A percentile compares a stretch with the other conserved stretches of the same genome.
These are phyloP conservation scores for Lizanozyma gosingica DNA, from an alignment of 1,139 yeast species.

Conservation along the genomic window DNA sequence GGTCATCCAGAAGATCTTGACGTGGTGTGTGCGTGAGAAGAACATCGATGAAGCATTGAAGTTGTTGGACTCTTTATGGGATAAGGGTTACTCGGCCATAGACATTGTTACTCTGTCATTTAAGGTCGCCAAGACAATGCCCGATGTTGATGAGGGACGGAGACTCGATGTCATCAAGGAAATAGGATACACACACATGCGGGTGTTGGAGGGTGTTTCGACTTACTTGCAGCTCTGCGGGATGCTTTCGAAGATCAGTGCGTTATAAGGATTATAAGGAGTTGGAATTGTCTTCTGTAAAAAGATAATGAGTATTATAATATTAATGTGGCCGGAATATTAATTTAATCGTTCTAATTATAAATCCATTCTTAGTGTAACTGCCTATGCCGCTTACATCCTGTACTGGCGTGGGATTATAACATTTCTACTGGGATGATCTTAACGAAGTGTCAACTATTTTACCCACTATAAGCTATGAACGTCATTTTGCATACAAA, in stretches of 20 bases:
- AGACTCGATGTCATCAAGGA: slow-evolving; percentile 73
- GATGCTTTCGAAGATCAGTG: slow-evolving; percentile 58
- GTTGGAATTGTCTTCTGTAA: too few relatives aligned
- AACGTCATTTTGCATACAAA: too few relatives aligned
- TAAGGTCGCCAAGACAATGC: slow-evolving; percentile 72
- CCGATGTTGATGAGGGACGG: slow-evolving; percentile 54
- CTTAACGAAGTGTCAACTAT: too few relatives aligned
- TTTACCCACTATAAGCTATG: too few relatives aligned
- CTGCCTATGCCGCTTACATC: too few relatives aligned
- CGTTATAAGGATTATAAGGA: slow-evolving; percentile 10
- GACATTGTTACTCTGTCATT: slow-evolving; percentile 90
- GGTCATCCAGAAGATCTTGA: slow-evolving; percentile 66
- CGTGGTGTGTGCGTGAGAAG: slow-evolving; percentile 34
- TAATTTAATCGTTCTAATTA: too few relatives aligned
- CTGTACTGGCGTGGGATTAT: too few relatives aligned
- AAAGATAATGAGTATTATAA: too few relatives aligned
- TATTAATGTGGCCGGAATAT: too few relatives aligned
- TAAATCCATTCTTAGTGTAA: too few relatives aligned
- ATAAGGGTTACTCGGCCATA: slow-evolving; percentile 85
- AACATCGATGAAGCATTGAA: slow-evolving; percentile 65
- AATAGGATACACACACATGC: slow-evolving; percentile 86
- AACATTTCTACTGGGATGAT: too few relatives aligned
- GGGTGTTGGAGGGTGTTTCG: slow-evolving; percentile 88
- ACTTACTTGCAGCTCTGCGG: slow-evolving; percentile 83
- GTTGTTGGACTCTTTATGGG: slow-evolving; percentile 66